These are phyloP conservation scores for Clavulina sp. DNA, from an alignment of 768 basidiomycete species.

Conservation along the genomic window DNA sequence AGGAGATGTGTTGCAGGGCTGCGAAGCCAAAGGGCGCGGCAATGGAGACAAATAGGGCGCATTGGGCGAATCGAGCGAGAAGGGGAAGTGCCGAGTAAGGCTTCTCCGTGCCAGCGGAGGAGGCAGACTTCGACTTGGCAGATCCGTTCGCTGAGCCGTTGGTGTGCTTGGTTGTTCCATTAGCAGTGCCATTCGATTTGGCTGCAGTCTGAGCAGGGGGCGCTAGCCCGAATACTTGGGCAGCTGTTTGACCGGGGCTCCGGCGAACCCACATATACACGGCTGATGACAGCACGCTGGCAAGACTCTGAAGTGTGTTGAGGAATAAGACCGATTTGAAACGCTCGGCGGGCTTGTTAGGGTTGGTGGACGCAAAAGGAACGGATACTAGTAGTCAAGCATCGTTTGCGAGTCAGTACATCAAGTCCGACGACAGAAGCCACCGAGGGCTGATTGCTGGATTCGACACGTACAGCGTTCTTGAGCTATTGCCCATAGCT, in stretches of 20 bases:
- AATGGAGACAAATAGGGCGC: slow-evolving; percentile 70
- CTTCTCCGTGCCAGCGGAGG: slow-evolving; percentile 21
- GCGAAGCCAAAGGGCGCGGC: slow-evolving; percentile 96
- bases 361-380: slow-evolving; percentile 48
- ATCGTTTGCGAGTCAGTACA: slow-evolving; percentile 5
- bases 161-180: slow-evolving; percentile 13
- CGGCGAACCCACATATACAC: slow-evolving; percentile 52
- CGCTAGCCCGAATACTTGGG: slow-evolving; percentile 43
- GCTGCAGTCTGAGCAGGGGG: slow-evolving; percentile 15
- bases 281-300: slow-evolving; percentile 62
- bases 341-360: slow-evolving; percentile 25
- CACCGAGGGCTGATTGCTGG: no score
- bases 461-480: slow-evolving; percentile 82
- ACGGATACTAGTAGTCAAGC: slow-evolving; percentile 43
- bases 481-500: slow-evolving; percentile 89
- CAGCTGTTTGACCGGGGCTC: slow-evolving; percentile 33
- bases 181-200: no score
- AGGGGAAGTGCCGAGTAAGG: slow-evolving; percentile 19
- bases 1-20: slow-evolving; percentile 85
- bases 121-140: no score
- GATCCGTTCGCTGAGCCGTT: slow-evolving; percentile 23
- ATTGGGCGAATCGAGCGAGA: slow-evolving; percentile 58
- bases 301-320: slow-evolving; percentile 66
- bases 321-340: slow-evolving; percentile 78
- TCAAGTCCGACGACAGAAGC: slow-evolving; percentile 1